phyloP scores from a whole-genome alignment of 2,329 filamentous ascomycete species.

The Samsoniella hepiali region DNA sequence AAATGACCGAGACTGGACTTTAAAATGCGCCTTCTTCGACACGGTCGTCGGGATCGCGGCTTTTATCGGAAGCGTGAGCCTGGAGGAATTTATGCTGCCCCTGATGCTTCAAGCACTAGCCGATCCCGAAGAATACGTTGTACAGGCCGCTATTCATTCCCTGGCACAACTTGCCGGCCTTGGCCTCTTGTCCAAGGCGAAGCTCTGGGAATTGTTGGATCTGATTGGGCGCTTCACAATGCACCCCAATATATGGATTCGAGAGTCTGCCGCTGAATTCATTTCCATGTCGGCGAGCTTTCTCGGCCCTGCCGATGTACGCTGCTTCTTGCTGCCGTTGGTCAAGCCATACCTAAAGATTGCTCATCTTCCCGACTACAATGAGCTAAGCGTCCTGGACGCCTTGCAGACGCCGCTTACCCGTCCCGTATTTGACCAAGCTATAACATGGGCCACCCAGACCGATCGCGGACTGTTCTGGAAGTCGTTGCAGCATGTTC shows the following conservation, averaged over 20 bases:
- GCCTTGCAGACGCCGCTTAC: slow-evolving; percentile 78
- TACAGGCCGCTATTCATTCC: slow-evolving; percentile 85
- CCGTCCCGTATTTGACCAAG: slow-evolving; percentile 77
- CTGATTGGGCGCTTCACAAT: slow-evolving; percentile 81
- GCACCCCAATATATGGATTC: slow-evolving; percentile 93
- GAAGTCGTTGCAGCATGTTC: slow-evolving; percentile 70
- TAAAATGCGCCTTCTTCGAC: slow-evolving; percentile 96
- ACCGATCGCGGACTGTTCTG: slow-evolving; percentile 82
- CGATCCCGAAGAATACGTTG: slow-evolving; percentile 89
- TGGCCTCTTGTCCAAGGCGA: slow-evolving; percentile 79
- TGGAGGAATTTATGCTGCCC: slow-evolving; percentile 94
- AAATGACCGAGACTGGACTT: slow-evolving; percentile 92
- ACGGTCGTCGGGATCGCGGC: slow-evolving; percentile 89
- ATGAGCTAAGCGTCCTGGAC: slow-evolving; percentile 73
- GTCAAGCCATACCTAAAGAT: slow-evolving; percentile 79
- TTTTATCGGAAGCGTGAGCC: slow-evolving; percentile 80
- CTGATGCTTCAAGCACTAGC: slow-evolving; percentile 93
- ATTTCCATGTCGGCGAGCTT: slow-evolving; percentile 72
- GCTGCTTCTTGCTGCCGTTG: slow-evolving; percentile 79
- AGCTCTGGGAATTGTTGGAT: slow-evolving; percentile 83
- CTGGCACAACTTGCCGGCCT: slow-evolving; percentile 84
- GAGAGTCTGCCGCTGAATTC: slow-evolving; percentile 84
- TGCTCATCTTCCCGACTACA: slow-evolving; percentile 60
- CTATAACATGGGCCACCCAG: slow-evolving; percentile 80
- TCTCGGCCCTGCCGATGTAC: slow-evolving; percentile 73